Evolutionary conservation across 2,329 filamentous ascomycete genomes (phyloP), one percentile per base, ranked within the genome.

Genomic region (Neonectria ditissima): DNA sequence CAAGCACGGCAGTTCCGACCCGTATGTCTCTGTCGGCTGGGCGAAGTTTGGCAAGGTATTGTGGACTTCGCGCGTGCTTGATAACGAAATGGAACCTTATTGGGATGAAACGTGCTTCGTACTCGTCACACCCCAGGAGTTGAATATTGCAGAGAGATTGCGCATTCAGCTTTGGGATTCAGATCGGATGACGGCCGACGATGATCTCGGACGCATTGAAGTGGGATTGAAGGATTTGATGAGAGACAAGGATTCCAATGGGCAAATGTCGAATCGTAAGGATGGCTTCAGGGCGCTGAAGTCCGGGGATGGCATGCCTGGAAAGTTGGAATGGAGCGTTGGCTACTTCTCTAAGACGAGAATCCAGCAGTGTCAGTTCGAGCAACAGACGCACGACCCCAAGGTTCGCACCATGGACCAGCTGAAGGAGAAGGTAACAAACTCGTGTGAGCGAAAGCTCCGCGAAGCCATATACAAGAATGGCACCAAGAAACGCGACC

Each of bases 91-190:
- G 81, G 81, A 91, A 30, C 91, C 91, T 0, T 82, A 80, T 48
- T 93, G 91, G 91, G 83, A 92, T 34, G 91, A 94, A 75, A 90
- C 87, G 53, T 86, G 86, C 22, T 90, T 86, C 62, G 78, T 93
- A n/a, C 80, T 92, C 1, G 90, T 93, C 1, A 89, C 89, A 0
- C 84, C 88, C 0, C 88, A 92, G 66, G 91, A 93, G 73, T 76
- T 93, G 11, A 91, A 93, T 65, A 90, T 92, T 0, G 86, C 89
- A 22, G 91, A 92, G 76, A 87, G 86, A 34, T 75, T 94, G 10
- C 85, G 90, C 3, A 73, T 93, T 1, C 90, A 93, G 72, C 80
- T 93, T 0, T 94, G 91, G 91, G 91, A 94, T 69, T 92, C 89
- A 2, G 91, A 93, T 74, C 87, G 88, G 45, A 84, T 87, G 55